Evolutionary conservation across 2,329 filamentous ascomycete genomes (phyloP).

Genomic region (Pseudogymnoascus sp.): DNA sequence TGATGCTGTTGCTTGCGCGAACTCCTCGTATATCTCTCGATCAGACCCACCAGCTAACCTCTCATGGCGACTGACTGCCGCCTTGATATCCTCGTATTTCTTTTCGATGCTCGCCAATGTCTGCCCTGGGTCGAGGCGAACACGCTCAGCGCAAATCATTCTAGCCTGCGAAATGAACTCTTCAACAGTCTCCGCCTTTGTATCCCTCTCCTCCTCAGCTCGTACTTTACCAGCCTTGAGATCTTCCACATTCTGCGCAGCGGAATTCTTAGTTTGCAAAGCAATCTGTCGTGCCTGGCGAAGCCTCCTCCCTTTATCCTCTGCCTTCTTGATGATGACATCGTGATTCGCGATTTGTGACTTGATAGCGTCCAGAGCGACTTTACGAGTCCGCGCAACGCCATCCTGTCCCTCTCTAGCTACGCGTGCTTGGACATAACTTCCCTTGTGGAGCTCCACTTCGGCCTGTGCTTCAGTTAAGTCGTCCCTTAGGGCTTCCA

Average conservation of each 20-base stretch:
- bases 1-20: slow-evolving; percentile 32
- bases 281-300: slow-evolving; percentile 44
- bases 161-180: slow-evolving; percentile 50
- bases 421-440: slow-evolving; percentile 46
- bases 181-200: slow-evolving; percentile 41
- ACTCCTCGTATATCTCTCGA: slow-evolving; percentile 51
- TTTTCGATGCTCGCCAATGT: slow-evolving; percentile 49
- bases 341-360: slow-evolving; percentile 29
- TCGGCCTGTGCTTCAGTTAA: slow-evolving; percentile 45
- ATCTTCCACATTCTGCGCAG: slow-evolving; percentile 44
- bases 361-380: slow-evolving; percentile 34
- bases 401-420: slow-evolving; percentile 43
- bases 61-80: slow-evolving; percentile 30
- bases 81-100: slow-evolving; percentile 46
- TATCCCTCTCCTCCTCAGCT: slow-evolving; percentile 42
- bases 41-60: slow-evolving; percentile 48
- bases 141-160: slow-evolving; percentile 46
- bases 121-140: slow-evolving; percentile 57
- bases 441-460: slow-evolving; percentile 43
- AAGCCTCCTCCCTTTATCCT: slow-evolving; percentile 44
- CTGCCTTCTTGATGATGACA: slow-evolving; percentile 46
- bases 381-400: slow-evolving; percentile 31
- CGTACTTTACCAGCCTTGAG: slow-evolving; percentile 39
- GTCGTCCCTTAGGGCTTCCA: slow-evolving; percentile 51
- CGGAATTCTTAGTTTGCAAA: slow-evolving; percentile 56